phyloP scores from a whole-genome alignment of 768 basidiomycete species.

The Boletus rubescentipes region DNA sequence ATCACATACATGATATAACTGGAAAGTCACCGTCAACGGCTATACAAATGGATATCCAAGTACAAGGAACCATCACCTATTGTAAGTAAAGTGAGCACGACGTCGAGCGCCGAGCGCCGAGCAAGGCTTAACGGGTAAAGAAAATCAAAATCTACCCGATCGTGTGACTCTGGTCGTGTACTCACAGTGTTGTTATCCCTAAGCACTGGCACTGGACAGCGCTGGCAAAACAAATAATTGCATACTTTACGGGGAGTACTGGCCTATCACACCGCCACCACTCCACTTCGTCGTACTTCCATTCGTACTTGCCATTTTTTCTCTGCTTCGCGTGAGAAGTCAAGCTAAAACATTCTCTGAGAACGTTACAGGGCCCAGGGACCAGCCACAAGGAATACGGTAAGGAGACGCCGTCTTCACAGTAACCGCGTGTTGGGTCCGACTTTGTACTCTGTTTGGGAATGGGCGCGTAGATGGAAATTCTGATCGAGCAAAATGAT shows the following conservation, averaged over 20 bases:
- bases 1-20: no score
- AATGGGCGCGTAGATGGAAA: not conserved
- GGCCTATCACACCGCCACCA: constrained; percentile 1
- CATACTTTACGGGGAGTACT: not conserved
- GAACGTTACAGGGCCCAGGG: not conserved
- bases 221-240: not conserved
- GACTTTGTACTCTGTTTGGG: not conserved
- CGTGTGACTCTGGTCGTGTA: not conserved
- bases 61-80: not conserved
- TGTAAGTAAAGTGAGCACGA: not conserved
- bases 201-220: not conserved
- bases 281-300: constrained; percentile 1
- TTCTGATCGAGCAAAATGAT: no score
- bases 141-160: not conserved
- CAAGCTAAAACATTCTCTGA: not conserved
- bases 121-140: not conserved
- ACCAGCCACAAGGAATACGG: not conserved
- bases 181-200: not conserved
- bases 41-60: not conserved
- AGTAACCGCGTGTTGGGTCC: not conserved
- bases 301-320: not conserved
- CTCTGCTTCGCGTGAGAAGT: constrained; percentile 3
- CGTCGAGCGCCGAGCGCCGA: not conserved
- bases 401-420: not conserved
- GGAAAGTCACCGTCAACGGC: not conserved